Evolutionary conservation across 2,329 filamentous ascomycete species (phyloP), one percentile per base, ranked within the genome.

Genomic region (Calonectria pteridis): DNA sequence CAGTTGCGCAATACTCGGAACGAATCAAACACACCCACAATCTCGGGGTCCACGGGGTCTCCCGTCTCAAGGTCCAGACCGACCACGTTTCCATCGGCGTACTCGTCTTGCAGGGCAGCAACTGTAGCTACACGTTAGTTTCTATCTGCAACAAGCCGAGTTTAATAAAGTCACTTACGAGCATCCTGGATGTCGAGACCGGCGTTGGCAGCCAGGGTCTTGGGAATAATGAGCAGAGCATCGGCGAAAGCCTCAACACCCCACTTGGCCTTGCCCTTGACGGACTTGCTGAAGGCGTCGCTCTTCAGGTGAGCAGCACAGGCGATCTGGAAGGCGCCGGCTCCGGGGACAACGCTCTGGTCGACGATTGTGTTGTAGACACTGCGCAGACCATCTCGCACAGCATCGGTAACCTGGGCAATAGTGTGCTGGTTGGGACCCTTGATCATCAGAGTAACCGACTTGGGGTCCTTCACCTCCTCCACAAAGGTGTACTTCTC

Each of bases 311-410:
- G 95, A 59, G 93, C 90, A 29, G 96, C 95, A 80, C 95, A 98
- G 37, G 97, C 96, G 58, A 99, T 93, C 86, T 99, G 97, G 92
- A 98, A 99, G 64, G 97, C 95, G 80, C 97, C 97, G 72, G 93
- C 97, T 72, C 97, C 97, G 1, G 97, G 97, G 31, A 99, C 95
- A 26, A 99, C 97, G 79, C 94, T 96, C 86, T 93, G 92, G 84
- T 99, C 97, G n/a, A 98, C 96, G 84, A 99, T 98, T 90, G 98
- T 98, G 89, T 99, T 99, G 91, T 98, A 98, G 64, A 98, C 97
- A 84, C 95, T 98, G 82, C 97, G 92, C 78, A 99, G 90, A 75
- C 97, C 97, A 83, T 99, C 97, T 68, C 97, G 92, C 55, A 98
- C 97, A 3, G 97, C 97, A 83, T 99, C 97, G 77, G 95, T 98